Percentiles rank a stretch among this genome's conserved stretches.
Conservation (phyloP, 2,329 filamentous ascomycete species). For the Colletotrichum aenigma region DNA sequence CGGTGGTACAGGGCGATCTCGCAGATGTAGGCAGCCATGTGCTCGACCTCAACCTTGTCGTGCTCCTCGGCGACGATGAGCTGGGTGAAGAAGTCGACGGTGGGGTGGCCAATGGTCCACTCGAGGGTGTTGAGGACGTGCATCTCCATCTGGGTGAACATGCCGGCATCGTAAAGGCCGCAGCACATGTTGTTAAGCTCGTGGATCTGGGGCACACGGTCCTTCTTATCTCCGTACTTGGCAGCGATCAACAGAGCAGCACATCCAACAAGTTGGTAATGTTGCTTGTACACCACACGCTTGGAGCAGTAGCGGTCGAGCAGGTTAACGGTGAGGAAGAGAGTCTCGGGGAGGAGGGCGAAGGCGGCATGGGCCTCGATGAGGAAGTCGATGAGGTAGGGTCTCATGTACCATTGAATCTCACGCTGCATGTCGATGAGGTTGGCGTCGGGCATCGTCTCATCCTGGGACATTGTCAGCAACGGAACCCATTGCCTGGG, state of each 20-base stretch:
- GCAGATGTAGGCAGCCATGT: constrained; percentile 92
- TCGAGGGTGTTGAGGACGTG: constrained; percentile 97
- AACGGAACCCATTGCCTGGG: not conserved
- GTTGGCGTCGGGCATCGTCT: constrained; percentile 93
- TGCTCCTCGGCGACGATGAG: constrained; percentile 81
- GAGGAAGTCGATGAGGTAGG: constrained; percentile 96
- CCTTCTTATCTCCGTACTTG: constrained; percentile 99
- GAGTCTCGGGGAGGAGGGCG: constrained; percentile 88
- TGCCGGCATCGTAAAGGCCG: constrained; percentile 95
- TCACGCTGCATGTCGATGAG: constrained; percentile 99
- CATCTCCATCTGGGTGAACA: constrained; percentile 99
- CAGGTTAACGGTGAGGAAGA: constrained; percentile 96
- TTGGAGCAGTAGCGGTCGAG: constrained; percentile 98
- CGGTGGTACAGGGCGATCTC: constrained; percentile 96
- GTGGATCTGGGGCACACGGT: constrained; percentile 94
- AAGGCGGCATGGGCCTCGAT: constrained; percentile 97
- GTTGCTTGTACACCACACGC: constrained; percentile 97
- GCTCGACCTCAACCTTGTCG: constrained; percentile 85
- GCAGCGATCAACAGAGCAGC: constrained; percentile 94
- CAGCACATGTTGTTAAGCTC: constrained; percentile 99
- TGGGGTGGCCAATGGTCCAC: constrained; percentile 95
- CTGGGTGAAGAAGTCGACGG: constrained; percentile 92
- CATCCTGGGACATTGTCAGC: constrained; percentile 51
- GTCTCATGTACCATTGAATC: constrained; percentile 99
- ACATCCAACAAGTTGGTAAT: constrained; percentile 97